Base-by-base conservation (phyloP, 257 asterid species). In the Gentiana macrophylla region DNA sequence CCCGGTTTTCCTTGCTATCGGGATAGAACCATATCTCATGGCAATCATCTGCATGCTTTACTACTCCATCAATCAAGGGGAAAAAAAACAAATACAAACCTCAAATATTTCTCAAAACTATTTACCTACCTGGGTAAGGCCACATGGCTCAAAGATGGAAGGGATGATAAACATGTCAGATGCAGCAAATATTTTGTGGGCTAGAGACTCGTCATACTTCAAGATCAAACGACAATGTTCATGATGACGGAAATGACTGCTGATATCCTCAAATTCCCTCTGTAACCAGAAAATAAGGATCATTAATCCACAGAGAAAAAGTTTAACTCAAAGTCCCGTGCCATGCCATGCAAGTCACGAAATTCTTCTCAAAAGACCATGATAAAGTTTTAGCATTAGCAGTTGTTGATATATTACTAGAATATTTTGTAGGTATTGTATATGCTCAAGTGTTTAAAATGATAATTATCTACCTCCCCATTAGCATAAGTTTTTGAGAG, bases 81-180 rank as follows among this genome's bases (percentile, higher is more conserved):
- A 11, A 4, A 52, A 6, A 52, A 7, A 1, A 32, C 2, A 1
- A 32, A 24, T 13, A 15, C 4, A 50, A 32, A 50, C 2, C 46
- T 5, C 4, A 56, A 56, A 9, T 55, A 46, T 10, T 61, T 63
- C 50, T 49, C 55, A 50, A 53, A 53, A 41, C 38, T 57, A 46
- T 24, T 24, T 24, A 24, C 24, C 1, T 76, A 87, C 96, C 98
- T 91, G 98, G 41, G 98, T 87, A 36, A 91, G 98, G 70, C 96
- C 98, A 50, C 98, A 91, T 59, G 98, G 98, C 80, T 91, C 96
- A 55, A 91, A 91, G 74, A 91, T 78, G 55, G 96, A 91, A 51
- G 98, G 98, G 70, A 91, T 83, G 77, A 87, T 78, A 60, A 87
- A 62, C 94, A 91, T 83, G 75, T 91, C 98, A 7, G 96, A 74